phyloP scores from a whole-genome alignment of 225 moss, liverwort and hornwort genomes.

The Ulota crispa region DNA sequence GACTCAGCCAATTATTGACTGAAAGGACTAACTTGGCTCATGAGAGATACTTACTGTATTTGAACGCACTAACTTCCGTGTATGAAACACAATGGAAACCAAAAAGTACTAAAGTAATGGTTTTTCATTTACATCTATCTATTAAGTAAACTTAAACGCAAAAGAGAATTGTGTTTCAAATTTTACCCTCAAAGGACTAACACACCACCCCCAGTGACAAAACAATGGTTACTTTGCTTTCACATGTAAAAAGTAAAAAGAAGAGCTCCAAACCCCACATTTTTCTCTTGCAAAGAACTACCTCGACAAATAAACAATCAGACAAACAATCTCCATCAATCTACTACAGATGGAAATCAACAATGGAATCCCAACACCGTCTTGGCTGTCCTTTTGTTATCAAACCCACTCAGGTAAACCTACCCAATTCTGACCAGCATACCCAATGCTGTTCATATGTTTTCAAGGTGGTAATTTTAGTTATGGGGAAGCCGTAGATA shows the following conservation, averaged over 20 bases:
- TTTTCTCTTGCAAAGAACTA: neutral
- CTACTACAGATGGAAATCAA: neutral
- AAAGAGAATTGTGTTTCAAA: rapidly evolving
- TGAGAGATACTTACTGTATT: neutral
- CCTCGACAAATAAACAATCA: neutral
- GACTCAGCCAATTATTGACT: neutral
- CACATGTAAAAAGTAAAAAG: neutral
- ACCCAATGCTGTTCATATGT: no score
- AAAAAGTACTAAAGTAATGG: neutral
- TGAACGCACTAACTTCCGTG: neutral
- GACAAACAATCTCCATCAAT: neutral
- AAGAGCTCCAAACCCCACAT: neutral
- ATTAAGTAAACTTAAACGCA: neutral
- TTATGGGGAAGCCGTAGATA: no score
- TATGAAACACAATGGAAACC: neutral
- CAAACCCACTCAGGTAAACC: no score
- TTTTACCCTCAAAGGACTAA: neutral
- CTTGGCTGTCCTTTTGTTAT: no score
- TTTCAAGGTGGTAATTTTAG: no score
- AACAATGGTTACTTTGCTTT: neutral
- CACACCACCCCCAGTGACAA: neutral
- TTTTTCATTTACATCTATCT: neutral
- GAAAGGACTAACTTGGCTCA: neutral
- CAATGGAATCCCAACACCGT: neutral
- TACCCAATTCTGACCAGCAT: no score